Percentiles rank a stretch among this genome's conserved stretches.
Conservation (phyloP, 306 rosid species). For the Rosa lucieae region DNA sequence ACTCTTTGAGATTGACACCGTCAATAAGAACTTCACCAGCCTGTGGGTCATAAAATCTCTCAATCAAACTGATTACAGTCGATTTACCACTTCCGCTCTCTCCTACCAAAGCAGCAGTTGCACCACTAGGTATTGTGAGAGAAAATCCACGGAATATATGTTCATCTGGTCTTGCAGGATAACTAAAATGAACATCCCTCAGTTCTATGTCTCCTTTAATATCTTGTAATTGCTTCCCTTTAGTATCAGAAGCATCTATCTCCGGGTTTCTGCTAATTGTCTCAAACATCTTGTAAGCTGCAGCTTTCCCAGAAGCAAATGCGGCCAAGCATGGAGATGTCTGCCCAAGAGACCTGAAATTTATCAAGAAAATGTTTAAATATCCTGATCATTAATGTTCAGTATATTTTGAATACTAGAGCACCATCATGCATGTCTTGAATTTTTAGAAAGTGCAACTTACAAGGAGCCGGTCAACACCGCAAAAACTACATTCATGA, state of each 20-base stretch:
- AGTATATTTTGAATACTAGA: neutral
- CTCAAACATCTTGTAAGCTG: slow-evolving; percentile 57
- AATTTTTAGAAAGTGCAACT: slow-evolving; percentile 3
- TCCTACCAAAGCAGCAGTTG: slow-evolving; percentile 57
- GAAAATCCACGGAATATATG: slow-evolving; percentile 42
- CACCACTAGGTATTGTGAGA: slow-evolving; percentile 49
- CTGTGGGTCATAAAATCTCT: slow-evolving; percentile 49
- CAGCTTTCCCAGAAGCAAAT: slow-evolving; percentile 58
- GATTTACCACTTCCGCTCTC: slow-evolving; percentile 56
- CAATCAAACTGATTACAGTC: slow-evolving; percentile 41
- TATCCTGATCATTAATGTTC: neutral
- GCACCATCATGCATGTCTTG: neutral
- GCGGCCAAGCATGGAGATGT: slow-evolving; percentile 56
- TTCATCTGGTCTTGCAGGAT: slow-evolving; percentile 29
- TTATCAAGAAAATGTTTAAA: neutral
- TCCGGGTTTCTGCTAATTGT: slow-evolving; percentile 46
- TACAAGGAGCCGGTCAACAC: slow-evolving; percentile 28
- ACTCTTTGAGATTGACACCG: slow-evolving; percentile 42
- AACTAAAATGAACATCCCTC: slow-evolving; percentile 26
- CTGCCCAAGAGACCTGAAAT: slow-evolving; percentile 51
- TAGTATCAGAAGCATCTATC: slow-evolving; percentile 43
- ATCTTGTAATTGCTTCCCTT: slow-evolving; percentile 31
- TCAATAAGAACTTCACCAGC: slow-evolving; percentile 50
- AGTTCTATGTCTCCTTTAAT: slow-evolving; percentile 28
- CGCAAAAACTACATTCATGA: slow-evolving; percentile 26